Evolutionary conservation across 1,284 basidiomycete genomes (phyloP), one percentile per base, ranked within the genome.

Genomic region (Sporisorium reilianum): DNA sequence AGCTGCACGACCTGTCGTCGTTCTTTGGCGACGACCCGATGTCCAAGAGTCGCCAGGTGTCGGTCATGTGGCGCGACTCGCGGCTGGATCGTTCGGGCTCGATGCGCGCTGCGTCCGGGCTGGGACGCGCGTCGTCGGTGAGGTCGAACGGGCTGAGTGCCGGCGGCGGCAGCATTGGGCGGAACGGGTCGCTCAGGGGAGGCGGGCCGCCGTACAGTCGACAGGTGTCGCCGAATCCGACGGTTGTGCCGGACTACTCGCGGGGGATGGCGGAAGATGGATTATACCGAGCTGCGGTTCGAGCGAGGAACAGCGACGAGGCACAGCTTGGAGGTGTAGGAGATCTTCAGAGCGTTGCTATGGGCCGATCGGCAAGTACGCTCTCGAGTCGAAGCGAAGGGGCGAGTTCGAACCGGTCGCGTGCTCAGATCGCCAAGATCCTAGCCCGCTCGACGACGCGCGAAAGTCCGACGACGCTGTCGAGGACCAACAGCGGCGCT

Each of bases 1-100:
- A 84, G 75, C 75, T 84, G 25, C 79, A 82, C 49, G 81, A 84
- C 45, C 53, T 84, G 23, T 80, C 79, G 11, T 68, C 62, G 38
- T 84, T 81, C 78, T 84, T 84, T 55, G 79, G 73, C 32, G 79
- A 81, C 23, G 78, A 79, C 44, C 71, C 71, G 22, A 79, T 63
- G 70, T 62, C 54, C 40, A 71, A 65, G 63, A 65, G 58, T 45
- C 65, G 62, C 3, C 71, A 71, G 20, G 56, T 48, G 30, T 70
- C 63, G 23, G 72, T 68, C 46, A 76, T 68, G 73, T 72, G 64
- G 58, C 68, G 65, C n/a, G 68, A 76, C 22, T 76, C 69, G 51
- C 54, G 64, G 11, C 48, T 71, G 25, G 65, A 68, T 50, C 64
- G 58, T 18, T 71, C 60, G 14, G 71, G 60, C 25, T 69, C 56